Evolutionary conservation across 73 alveolate species (phyloP).

Genomic region (Uronychia setigera): DNA sequence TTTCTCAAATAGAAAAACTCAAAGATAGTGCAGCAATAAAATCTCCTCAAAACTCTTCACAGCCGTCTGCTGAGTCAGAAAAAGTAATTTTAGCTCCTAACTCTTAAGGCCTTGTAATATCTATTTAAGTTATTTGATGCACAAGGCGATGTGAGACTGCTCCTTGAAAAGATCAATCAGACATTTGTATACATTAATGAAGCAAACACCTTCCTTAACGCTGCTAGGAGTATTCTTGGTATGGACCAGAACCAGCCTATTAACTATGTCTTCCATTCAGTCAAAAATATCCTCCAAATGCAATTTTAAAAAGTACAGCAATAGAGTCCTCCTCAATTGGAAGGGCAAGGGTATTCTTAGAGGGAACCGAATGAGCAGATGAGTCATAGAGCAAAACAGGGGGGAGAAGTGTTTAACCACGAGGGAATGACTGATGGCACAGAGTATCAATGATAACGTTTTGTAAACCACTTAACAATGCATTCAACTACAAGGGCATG

Average conservation of each 20-base stretch:
- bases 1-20: background rate
- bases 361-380: no score
- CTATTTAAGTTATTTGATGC: constrained; percentile 28
- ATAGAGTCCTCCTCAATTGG: no score
- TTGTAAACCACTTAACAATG: no score
- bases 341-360: no score
- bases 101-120: constrained; percentile 6
- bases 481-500: no score
- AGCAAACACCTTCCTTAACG: constrained; percentile 26
- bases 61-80: background rate
- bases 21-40: background rate
- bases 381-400: background rate
- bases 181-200: constrained; percentile 35
- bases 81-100: background rate
- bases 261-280: background rate
- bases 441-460: no score
- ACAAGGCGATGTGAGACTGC: background rate
- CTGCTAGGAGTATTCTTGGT: constrained; percentile 20
- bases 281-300: background rate
- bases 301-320: no score
- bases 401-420: background rate
- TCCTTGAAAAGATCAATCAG: constrained; percentile 43
- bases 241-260: constrained; percentile 15
- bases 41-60: no score
- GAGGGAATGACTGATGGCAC: background rate